Percentiles rank a stretch among this genome's conserved stretches.
Conservation (phyloP, 1,284 basidiomycete species). For the Chondrostereum purpureum region DNA sequence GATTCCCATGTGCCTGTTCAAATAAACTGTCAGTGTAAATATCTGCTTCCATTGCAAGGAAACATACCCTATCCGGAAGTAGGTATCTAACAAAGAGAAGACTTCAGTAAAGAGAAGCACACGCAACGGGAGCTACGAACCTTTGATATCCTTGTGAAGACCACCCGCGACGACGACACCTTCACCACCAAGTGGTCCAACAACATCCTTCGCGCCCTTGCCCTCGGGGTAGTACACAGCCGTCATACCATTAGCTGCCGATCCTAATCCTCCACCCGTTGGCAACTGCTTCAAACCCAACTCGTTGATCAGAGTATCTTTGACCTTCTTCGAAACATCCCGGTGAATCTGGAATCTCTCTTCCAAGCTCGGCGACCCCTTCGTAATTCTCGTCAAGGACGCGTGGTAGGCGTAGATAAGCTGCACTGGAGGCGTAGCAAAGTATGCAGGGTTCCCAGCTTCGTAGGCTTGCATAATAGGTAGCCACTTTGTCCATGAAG, state of each 20-base stretch:
- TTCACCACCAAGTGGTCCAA: constrained; percentile 64
- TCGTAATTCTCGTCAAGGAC: constrained; percentile 72
- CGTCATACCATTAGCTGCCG: constrained; percentile 90
- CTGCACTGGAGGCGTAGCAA: constrained; percentile 94
- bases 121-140: constrained; percentile 35
- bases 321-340: constrained; percentile 69
- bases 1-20: constrained; percentile 82
- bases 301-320: constrained; percentile 52
- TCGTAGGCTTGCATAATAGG: constrained; percentile 93
- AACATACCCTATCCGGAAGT: constrained; percentile 73
- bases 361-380: constrained; percentile 55
- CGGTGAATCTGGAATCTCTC: constrained; percentile 79
- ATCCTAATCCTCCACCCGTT: constrained; percentile 38
- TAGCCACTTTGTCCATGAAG: constrained; percentile 88
- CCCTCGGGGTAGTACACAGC: constrained; percentile 83
- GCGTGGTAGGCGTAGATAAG: constrained; percentile 87
- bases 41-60: constrained; percentile 2
- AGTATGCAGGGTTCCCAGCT: constrained; percentile 70
- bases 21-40: constrained; percentile 1
- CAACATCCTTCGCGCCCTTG: constrained; percentile 62
- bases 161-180: constrained; percentile 87
- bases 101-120: constrained; percentile 7
- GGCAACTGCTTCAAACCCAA: constrained; percentile 78
- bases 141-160: constrained; percentile 83
- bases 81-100: constrained; percentile 46